Evolutionary conservation across 2,329 filamentous ascomycete genomes (phyloP), one percentile per base, ranked within the genome.

Genomic region (Phyllachora maydis): DNA sequence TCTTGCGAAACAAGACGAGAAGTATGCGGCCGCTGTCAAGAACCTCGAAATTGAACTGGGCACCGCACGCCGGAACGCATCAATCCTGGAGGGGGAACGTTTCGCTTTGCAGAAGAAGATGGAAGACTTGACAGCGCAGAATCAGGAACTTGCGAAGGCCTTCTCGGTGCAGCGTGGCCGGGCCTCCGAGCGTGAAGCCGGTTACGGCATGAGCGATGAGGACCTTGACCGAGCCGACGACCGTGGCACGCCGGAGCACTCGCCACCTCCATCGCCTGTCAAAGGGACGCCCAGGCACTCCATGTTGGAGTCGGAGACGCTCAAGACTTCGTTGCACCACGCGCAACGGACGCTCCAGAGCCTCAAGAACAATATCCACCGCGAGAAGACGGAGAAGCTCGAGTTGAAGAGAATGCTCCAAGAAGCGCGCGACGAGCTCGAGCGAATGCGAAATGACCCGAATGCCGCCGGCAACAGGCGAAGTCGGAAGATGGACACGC

Each of bases 341-440:
- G 85, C 88, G 18, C 88, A 95, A 45, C 70, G 85, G 28, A 93
- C 91, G 51, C 93, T 98, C 28, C 85, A 95, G 45, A 91, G 81
- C 38, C 65, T 95, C 35, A 82, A 91, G 48, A 82, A 76, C 45
- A 91, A 83, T 38, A 77, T 95, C 22, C 85, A 98, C 46, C 76
- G 88, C 16, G 88, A 98, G 47, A 98, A 95, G 68, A 93, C 85
- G 0, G 88, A 98, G 47, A 98, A 93, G 56, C 65, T 95, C 14
- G 88, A 98, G 48, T 65, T 95, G 25, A 83, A 81, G 49, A 76
- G 85, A 29, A 79, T 98, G 64, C 65, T 95, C 15, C 85, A 95
- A 50, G 88, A 98, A 39, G 75, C 85, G 13, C 71, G 83, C 17
- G 88, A 98, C 42, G 88, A 98, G 39, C 53, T 98, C 14, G 88